Conservation (phyloP, 2,329 filamentous ascomycete genomes). For the Xylariaceae sp. region DNA sequence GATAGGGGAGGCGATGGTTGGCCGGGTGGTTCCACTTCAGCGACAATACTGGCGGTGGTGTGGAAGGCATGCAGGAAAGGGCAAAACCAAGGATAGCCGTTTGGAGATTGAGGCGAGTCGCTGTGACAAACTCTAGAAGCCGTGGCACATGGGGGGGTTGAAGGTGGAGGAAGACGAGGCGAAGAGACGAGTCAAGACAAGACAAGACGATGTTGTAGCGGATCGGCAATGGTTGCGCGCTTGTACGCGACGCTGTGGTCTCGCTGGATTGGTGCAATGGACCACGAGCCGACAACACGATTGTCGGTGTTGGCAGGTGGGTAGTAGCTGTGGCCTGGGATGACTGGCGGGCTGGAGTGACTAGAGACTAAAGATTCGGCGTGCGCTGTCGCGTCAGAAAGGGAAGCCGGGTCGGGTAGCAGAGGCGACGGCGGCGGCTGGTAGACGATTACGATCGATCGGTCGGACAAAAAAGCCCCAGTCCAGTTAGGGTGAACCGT, state of each 20-base stretch:
- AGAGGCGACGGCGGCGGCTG: conserved; percentile 9
- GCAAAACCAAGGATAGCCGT: not conserved
- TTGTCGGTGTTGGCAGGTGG: conserved; percentile 7
- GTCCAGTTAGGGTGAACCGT: not conserved
- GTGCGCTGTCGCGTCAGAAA: conserved; percentile 10
- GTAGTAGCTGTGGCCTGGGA: conserved; percentile 7
- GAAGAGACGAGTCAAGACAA: not conserved
- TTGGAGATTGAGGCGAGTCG: conserved; percentile 9
- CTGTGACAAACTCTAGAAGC: conserved; percentile 9
- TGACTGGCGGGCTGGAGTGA: conserved; percentile 8
- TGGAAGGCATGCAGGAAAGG: conserved; percentile 18
- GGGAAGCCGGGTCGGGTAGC: conserved; percentile 3
- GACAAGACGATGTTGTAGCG: not conserved
- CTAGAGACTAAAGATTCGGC: conserved; percentile 4
- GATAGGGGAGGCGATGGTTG: conserved; percentile 10
- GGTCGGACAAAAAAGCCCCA: conserved; percentile 2
- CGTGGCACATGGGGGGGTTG: conserved; percentile 11
- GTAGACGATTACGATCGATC: conserved; percentile 15
- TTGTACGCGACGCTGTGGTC: conserved; percentile 4
- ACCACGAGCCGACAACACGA: conserved; percentile 4
- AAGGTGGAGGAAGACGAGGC: not conserved
- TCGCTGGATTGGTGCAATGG: not conserved
- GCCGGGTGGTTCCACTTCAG: conserved; percentile 15
- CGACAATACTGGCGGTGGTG: conserved; percentile 15
- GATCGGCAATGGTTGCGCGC: conserved; percentile 4